Conservation (phyloP, 2,329 filamentous ascomycete genomes). For the Clarireedia paspali region DNA sequence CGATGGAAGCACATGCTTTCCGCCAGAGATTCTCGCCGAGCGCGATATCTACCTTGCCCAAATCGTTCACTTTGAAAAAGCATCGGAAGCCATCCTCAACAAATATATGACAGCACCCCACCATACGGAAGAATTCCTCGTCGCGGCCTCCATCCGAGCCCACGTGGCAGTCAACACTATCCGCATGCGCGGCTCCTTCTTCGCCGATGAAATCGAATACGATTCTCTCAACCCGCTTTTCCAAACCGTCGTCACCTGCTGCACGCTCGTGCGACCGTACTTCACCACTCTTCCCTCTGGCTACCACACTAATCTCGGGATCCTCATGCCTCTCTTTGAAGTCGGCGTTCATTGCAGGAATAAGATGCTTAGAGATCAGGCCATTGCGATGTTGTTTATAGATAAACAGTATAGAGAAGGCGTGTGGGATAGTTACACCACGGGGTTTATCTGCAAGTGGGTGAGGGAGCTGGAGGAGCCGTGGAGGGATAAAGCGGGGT, state of each 20-base stretch:
- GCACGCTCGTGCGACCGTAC: background rate
- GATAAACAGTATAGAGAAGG: constrained; percentile 12
- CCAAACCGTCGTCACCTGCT: constrained; percentile 3
- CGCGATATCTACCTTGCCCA: constrained; percentile 3
- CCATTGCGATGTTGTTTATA: constrained; percentile 8
- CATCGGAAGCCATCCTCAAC: background rate
- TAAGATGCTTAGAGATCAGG: constrained; percentile 1
- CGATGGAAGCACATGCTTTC: background rate
- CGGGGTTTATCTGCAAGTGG: constrained; percentile 2
- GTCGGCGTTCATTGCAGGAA: constrained; percentile 9
- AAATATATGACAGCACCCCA: background rate
- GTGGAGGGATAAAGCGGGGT: constrained; percentile 6
- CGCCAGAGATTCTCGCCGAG: constrained; percentile 3
- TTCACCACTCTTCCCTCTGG: constrained; percentile 1
- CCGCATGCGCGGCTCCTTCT: constrained; percentile 1
- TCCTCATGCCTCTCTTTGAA: constrained; percentile 11
- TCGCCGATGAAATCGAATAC: constrained; percentile 7
- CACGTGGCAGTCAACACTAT: constrained; percentile 9
- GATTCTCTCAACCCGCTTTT: constrained; percentile 10
- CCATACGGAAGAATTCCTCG: constrained; percentile 5
- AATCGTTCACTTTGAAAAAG: constrained; percentile 5
- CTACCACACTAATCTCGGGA: constrained; percentile 12
- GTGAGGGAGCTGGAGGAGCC: constrained; percentile 11
- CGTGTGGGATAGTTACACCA: constrained; percentile 8
- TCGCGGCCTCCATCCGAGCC: constrained; percentile 5